Evolutionary conservation across 2,329 filamentous ascomycete genomes (phyloP).

Genomic region (Stagonosporopsis chrysanthemi): DNA sequence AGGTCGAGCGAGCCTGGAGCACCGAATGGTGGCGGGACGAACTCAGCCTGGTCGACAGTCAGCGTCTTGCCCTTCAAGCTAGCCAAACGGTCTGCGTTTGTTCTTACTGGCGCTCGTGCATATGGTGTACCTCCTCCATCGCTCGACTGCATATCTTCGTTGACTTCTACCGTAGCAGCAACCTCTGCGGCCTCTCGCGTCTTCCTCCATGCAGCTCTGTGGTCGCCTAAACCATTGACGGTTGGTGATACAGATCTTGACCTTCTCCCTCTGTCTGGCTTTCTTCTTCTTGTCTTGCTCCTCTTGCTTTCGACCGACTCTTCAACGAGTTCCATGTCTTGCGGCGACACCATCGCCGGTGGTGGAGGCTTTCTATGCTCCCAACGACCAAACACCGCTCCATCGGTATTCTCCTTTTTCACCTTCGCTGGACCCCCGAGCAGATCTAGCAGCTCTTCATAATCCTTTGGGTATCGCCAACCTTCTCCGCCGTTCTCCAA

Average conservation of each 20-base stretch:
- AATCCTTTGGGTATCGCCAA: constrained; percentile 34
- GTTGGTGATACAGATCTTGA: not conserved
- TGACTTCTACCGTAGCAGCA: not conserved
- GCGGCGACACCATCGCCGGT: not conserved
- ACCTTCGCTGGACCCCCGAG: constrained; percentile 20
- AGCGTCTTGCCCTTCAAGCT: not conserved
- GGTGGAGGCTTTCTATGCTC: constrained; percentile 8
- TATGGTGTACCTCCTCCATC: not conserved
- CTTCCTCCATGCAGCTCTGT: not conserved
- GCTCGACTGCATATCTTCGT: not conserved
- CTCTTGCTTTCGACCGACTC: not conserved
- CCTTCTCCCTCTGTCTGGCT: not conserved
- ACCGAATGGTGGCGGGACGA: constrained; percentile 6
- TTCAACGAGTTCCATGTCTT: not conserved
- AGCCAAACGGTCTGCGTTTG: not conserved
- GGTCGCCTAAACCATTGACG: not conserved
- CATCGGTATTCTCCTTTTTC: constrained; percentile 20
- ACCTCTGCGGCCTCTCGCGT: not conserved
- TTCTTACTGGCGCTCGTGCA: constrained; percentile 7
- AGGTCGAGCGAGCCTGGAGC: not conserved
- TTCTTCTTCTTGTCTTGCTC: not conserved
- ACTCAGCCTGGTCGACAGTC: constrained; percentile 8
- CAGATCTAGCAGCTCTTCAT: constrained; percentile 17
- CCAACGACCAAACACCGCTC: constrained; percentile 20
- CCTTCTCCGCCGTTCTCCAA: constrained; percentile 22